A percentile compares a stretch with the other conserved stretches of the same genome.
phyloP scores from a whole-genome alignment of 2,329 filamentous ascomycete genomes.

The Aureobasidium sp. region DNA sequence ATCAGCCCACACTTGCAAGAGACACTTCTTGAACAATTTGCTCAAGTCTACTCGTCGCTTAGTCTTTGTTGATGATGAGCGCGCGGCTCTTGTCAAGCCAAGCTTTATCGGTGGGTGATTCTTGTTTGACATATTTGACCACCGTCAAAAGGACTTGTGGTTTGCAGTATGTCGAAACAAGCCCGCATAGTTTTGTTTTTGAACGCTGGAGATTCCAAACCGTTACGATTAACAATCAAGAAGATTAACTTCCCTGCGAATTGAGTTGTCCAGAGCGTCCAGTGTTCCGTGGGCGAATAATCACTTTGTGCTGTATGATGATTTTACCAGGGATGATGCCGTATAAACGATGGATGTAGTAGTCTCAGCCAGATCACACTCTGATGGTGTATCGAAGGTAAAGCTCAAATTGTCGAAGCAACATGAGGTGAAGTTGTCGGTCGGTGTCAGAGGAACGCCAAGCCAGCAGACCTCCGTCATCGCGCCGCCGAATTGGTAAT shows the following conservation, averaged over 20 bases:
- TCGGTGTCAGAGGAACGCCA: not conserved
- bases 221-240: not conserved
- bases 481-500: constrained; percentile 11
- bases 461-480: not conserved
- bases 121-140: not conserved
- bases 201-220: no score
- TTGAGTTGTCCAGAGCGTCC: not conserved
- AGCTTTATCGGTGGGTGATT: not conserved
- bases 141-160: not conserved
- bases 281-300: not conserved
- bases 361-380: not conserved
- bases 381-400: not conserved
- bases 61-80: not conserved
- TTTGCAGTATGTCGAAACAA: not conserved
- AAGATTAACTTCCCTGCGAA: not conserved
- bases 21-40: not conserved
- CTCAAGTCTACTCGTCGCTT: not conserved
- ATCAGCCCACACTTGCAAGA: not conserved
- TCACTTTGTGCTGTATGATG: not conserved
- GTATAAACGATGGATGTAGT: not conserved
- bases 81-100: not conserved
- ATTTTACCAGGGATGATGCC: not conserved
- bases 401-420: not conserved
- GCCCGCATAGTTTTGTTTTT: not conserved
- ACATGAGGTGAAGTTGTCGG: not conserved